Base-by-base conservation (phyloP, 2,329 filamentous ascomycete species). In the Pseudogymnoascus sp. region DNA sequence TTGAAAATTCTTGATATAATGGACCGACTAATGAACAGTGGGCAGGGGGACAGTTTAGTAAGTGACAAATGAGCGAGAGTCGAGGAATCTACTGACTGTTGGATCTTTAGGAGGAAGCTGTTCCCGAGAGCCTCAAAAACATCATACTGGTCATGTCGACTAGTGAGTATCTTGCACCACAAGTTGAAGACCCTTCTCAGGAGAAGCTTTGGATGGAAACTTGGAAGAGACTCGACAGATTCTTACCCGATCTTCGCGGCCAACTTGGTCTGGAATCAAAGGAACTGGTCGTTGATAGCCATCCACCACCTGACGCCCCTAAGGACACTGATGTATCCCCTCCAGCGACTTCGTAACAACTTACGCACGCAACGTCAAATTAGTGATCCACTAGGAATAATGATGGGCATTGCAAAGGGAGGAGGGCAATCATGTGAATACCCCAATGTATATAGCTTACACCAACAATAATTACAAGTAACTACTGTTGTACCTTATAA, bases 21-120 rank as follows among this genome's bases (percentile, higher is more conserved):
- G 84, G 94, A 99, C 73, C 86, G 94, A 24, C 81, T 99, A 66
- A 95, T 97, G 86, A 96, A 97, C 70, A 94, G 90, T 70, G 93
- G 93, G 0, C 92, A 96, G 73, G 90, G 90, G 24, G 92, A 96
- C 70, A 93, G 88, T 69, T 76, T 96, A 71, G 89, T 92, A 83
- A 76, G 87, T 80, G 44, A 13, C n/a, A 17, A 13, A 33, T 54
- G 9, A 33, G 15, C 9, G 26, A 35, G 15, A 33, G 26, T 59
- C 10, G 29, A 54, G 15, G 17, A 54, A 33, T 21, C 35, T 54
- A 54, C 47, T 47, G 21, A 37, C 29, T 35, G 10, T 54, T 54
- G 47, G 7, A 13, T 3, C 40, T 68, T 64, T 68, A 96, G 86
- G 92, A 96, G 75, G 94, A 99, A 78, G 93, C 94, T 10, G 92